Evolutionary conservation across 2,329 filamentous ascomycete species (phyloP), one percentile per base, ranked within the genome.

Genomic region (Cladosporium cucumerinum): DNA sequence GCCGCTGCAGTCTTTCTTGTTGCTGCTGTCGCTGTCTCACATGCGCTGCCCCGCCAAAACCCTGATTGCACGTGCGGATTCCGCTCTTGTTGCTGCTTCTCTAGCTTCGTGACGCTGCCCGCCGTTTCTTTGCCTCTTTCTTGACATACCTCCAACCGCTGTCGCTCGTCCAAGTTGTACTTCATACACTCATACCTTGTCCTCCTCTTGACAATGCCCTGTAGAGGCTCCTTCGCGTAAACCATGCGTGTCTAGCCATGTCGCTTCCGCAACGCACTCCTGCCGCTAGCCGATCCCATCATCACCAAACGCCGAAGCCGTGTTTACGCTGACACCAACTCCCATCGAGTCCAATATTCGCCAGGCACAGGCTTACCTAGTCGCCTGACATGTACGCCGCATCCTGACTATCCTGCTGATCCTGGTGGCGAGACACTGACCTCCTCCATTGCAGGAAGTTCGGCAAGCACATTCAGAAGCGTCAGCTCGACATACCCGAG

Each of bases 391-490:
- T 62, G 60, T 62, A 55, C 25, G 60, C 46, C 23, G 11, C 28
- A 16, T 3, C 14, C 2, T 23, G 28, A 21, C 16, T 14, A 25
- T 23, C 23, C 39, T 21, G 10, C 14, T 16, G 11, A 39, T 14
- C 4, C 5, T 28, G 18, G 57, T 51, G 60, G 60, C 60, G 23
- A 55, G 21, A 55, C 23, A 51, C 49, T 62, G 49, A 62, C 34
- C 34, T 2, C 48, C 28, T 30, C 5, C 32, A 16, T 55, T 54
- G 32, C 68, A 99, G 94, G 95, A 99, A 99, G 87, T 99, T 99
- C 83, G 95, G 95, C 79, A 99, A 99, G 84, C 92, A 97, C 78
- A 97, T 99, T 72, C 95, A 98, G 84, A 97, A 97, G 84, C 90
- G 93, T 78, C 95, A 99, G 85, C 91, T 99, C 75, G 95, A 99